phyloP scores from a whole-genome alignment of 2,329 filamentous ascomycete species.

The Emmonsia crescens region DNA sequence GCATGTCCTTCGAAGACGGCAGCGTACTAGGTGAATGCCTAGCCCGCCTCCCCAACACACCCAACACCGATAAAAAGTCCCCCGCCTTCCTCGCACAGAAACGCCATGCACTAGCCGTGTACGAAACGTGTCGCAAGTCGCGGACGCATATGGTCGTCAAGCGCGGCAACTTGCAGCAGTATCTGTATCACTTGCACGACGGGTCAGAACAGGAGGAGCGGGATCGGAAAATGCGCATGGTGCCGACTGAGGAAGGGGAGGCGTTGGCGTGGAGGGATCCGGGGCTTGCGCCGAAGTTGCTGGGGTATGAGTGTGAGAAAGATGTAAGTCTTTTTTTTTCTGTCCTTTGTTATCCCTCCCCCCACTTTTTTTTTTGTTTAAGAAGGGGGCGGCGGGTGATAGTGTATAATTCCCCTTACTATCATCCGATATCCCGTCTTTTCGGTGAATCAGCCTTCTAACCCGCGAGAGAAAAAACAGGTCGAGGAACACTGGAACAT shows the following conservation, averaged over 20 bases:
- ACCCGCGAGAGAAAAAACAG: too few relatives aligned
- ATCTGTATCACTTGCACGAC: conserved; percentile 51
- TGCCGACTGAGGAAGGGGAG: conserved; percentile 30
- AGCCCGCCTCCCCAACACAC: conserved; percentile 31
- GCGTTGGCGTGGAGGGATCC: conserved; percentile 36
- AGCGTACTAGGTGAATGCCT: conserved; percentile 48
- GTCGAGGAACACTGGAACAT: not conserved
- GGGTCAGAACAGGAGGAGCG: conserved; percentile 46
- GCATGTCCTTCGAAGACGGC: conserved; percentile 52
- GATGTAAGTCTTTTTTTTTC: not conserved
- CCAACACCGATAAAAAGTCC: conserved; percentile 21
- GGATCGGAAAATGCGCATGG: conserved; percentile 36
- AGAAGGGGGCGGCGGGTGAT: too few relatives aligned
- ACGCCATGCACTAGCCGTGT: conserved; percentile 30
- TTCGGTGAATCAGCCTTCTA: too few relatives aligned
- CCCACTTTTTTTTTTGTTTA: not conserved
- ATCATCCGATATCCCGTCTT: too few relatives aligned
- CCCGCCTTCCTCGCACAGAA: conserved; percentile 23
- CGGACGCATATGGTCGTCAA: conserved; percentile 51
- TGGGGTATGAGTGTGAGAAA: conserved; percentile 27
- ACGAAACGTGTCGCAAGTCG: conserved; percentile 47
- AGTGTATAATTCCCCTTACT: too few relatives aligned
- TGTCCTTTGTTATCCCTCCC: not conserved
- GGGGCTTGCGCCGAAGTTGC: conserved; percentile 26
- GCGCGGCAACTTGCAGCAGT: conserved; percentile 50